phyloP scores from a whole-genome alignment of 768 basidiomycete genomes.

The Lyophyllum shimeji region DNA sequence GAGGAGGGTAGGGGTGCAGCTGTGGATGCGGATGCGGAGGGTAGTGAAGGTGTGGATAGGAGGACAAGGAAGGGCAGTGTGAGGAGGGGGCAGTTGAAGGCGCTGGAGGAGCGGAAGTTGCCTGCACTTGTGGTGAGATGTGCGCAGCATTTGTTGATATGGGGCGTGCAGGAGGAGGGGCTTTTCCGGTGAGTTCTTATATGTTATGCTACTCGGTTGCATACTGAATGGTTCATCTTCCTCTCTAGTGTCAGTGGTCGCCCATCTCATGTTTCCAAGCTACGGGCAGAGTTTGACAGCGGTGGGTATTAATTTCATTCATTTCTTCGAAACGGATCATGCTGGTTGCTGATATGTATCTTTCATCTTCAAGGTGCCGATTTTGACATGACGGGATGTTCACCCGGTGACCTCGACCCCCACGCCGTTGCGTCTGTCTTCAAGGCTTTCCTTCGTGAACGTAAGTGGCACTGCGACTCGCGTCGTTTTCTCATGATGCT shows the following conservation, averaged over 20 bases:
- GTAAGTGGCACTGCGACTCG: slow-evolving; percentile 48
- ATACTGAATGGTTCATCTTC: slow-evolving; percentile 8
- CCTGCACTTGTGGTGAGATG: slow-evolving; percentile 82
- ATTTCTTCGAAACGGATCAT: background rate
- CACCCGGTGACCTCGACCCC: slow-evolving; percentile 88
- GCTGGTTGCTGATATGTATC: slow-evolving; percentile 11
- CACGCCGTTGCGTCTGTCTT: slow-evolving; percentile 93
- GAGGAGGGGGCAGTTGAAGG: slow-evolving; percentile 27
- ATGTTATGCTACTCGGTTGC: background rate
- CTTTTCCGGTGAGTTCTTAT: slow-evolving; percentile 68
- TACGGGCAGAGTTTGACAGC: slow-evolving; percentile 81
- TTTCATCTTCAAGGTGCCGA: slow-evolving; percentile 64
- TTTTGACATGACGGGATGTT: slow-evolving; percentile 75
- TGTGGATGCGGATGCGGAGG: slow-evolving; percentile 12
- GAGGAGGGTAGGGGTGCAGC: slow-evolving; percentile 14
- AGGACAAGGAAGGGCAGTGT: slow-evolving; percentile 17
- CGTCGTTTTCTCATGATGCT: slow-evolving; percentile 3
- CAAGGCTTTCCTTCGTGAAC: slow-evolving; percentile 89
- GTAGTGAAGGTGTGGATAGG: slow-evolving; percentile 1
- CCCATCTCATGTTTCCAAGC: slow-evolving; percentile 72
- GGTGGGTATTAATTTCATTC: slow-evolving; percentile 34
- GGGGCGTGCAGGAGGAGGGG: slow-evolving; percentile 87
- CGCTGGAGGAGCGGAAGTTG: slow-evolving; percentile 51
- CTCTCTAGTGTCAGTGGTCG: slow-evolving; percentile 74
- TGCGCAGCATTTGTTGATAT: slow-evolving; percentile 75